Conservation (phyloP, 352 stramenopile genomes). For the Phytopythium boreale region DNA sequence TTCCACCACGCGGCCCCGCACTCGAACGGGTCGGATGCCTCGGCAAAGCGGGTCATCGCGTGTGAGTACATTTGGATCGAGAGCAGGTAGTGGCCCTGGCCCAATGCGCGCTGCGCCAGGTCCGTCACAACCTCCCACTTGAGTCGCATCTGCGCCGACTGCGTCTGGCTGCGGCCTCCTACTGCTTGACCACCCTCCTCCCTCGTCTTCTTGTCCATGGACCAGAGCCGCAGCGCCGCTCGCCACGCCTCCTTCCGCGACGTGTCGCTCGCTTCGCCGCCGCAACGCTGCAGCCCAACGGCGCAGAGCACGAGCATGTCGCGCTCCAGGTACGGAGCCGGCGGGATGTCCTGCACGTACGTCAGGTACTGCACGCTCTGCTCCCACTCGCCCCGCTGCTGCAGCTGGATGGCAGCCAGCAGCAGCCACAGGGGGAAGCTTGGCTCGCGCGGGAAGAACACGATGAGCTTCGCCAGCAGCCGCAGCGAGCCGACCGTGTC, state of each 20-base stretch:
- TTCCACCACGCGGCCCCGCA: constrained; percentile 36
- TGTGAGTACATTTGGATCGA: constrained; percentile 40
- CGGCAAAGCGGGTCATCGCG: constrained; percentile 28
- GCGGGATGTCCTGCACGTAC: constrained; percentile 53
- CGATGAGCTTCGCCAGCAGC: constrained; percentile 55
- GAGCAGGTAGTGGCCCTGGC: constrained; percentile 56
- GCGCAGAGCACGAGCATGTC: constrained; percentile 59
- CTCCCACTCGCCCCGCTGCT: constrained; percentile 47
- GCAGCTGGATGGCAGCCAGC: constrained; percentile 53
- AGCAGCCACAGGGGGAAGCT: constrained; percentile 55
- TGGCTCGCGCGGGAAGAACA: constrained; percentile 45
- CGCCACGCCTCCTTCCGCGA: constrained; percentile 53
- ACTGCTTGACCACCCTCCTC: not conserved
- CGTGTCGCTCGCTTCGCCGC: constrained; percentile 1
- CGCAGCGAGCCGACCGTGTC: constrained; percentile 46
- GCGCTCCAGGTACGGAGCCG: constrained; percentile 48
- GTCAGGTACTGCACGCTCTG: constrained; percentile 59
- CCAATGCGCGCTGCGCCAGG: constrained; percentile 36
- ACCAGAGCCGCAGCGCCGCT: constrained; percentile 51
- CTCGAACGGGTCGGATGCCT: constrained; percentile 8
- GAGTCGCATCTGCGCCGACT: not conserved
- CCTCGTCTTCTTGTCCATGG: constrained; percentile 33
- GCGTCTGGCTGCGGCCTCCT: not conserved
- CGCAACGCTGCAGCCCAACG: constrained; percentile 41
- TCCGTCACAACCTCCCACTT: constrained; percentile 59